These are phyloP conservation scores for Monosporozyma solicola DNA, from an alignment of 805 yeast genomes.

Conservation along the genomic window DNA sequence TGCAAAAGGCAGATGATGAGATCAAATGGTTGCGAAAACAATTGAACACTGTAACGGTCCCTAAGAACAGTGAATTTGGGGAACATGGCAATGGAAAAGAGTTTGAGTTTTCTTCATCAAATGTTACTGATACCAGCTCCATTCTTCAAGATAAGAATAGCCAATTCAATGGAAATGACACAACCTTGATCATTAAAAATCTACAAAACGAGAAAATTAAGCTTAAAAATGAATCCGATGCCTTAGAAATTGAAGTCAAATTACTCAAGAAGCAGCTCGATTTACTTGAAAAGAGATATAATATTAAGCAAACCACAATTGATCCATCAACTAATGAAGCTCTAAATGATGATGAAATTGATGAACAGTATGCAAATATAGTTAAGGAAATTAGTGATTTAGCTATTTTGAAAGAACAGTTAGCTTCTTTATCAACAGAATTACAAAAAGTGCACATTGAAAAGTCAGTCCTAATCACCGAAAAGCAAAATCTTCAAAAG, in stretches of 20 bases:
- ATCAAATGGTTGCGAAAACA: conserved; percentile 50
- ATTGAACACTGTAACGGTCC: conserved; percentile 35
- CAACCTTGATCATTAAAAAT: conserved; percentile 26
- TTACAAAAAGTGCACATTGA: neutral
- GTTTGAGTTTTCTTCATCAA: no score
- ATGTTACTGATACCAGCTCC: neutral
- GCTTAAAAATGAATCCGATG: neutral
- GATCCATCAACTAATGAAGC: neutral
- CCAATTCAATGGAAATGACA: conserved; percentile 38
- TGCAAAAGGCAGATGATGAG: conserved; percentile 36
- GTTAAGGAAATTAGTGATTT: conserved; percentile 1
- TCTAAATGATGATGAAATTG: neutral
- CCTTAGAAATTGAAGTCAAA: conserved; percentile 3
- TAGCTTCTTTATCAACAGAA: neutral
- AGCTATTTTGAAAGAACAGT: conserved; percentile 5
- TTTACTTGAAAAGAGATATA: neutral
- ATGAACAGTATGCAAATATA: neutral
- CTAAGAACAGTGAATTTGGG: conserved; percentile 28
- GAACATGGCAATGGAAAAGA: neutral
- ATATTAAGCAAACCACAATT: neutral
- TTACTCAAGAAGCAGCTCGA: neutral
- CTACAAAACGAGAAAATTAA: conserved; percentile 42
- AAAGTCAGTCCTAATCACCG: neutral
- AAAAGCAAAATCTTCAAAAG: neutral
- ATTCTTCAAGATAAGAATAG: neutral